Conservation (phyloP, 305 asterid species). For the Fraxinus baroniana region DNA sequence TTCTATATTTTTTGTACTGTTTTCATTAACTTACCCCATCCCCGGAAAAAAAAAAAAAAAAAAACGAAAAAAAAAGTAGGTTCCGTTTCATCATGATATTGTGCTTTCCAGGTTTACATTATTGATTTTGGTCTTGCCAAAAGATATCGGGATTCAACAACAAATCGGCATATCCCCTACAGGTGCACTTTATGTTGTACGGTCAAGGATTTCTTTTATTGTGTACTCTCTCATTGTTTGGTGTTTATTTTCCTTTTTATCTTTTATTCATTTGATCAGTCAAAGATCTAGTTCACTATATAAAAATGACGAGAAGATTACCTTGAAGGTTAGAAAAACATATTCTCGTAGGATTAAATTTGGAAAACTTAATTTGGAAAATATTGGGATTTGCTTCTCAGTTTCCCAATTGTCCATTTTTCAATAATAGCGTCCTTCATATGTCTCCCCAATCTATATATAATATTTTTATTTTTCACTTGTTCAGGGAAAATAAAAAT, state of each 20-base stretch:
- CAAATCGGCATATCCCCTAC: slow-evolving; percentile 87
- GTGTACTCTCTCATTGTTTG: background rate
- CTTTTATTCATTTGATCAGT: slow-evolving; percentile 4
- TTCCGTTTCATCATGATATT: slow-evolving; percentile 14
- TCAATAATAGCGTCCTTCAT: slow-evolving; percentile 10
- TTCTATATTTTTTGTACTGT: background rate
- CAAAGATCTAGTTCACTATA: background rate
- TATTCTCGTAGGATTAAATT: background rate
- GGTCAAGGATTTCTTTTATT: background rate
- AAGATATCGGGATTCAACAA: slow-evolving; percentile 77
- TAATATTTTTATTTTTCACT: slow-evolving; percentile 13
- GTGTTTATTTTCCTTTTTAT: background rate
- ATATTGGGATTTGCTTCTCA: slow-evolving; percentile 2
- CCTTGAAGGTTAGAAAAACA: background rate
- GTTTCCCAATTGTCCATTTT: slow-evolving; percentile 9
- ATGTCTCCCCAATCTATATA: background rate
- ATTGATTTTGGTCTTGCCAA: slow-evolving; percentile 98
- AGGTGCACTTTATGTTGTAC: slow-evolving; percentile 41
- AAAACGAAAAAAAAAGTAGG: no score
- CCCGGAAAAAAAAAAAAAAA: background rate
- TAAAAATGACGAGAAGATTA: background rate
- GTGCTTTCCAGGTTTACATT: slow-evolving; percentile 61
- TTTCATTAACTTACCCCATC: background rate
- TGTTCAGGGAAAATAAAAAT: slow-evolving; percentile 78
- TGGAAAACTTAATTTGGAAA: background rate